phyloP scores from a whole-genome alignment of 208 protist species.

The Wallacemonas sp. region DNA sequence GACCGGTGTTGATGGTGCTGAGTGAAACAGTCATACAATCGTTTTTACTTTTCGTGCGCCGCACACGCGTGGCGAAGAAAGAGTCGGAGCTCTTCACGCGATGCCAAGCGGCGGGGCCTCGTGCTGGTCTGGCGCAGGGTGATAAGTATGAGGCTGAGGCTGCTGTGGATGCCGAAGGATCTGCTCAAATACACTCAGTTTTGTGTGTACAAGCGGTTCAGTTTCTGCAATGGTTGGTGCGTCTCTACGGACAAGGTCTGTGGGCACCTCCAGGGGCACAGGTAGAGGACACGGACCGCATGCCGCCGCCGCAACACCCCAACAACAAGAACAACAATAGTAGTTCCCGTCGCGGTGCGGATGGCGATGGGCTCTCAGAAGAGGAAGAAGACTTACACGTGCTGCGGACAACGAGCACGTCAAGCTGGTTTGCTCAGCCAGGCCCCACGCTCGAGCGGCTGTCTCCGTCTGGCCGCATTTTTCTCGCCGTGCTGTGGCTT shows the following conservation, averaged over 20 bases:
- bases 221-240: conserved; percentile 63
- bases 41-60: conserved; percentile 4
- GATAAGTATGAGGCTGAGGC: background rate
- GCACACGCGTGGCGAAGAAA: background rate
- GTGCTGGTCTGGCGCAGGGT: background rate
- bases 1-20: background rate
- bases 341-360: too few relatives aligned
- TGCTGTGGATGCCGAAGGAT: conserved; percentile 10
- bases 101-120: background rate
- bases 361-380: background rate
- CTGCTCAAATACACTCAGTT: conserved; percentile 15
- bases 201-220: conserved; percentile 57
- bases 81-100: background rate
- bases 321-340: background rate
- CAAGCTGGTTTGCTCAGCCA: conserved; percentile 14
- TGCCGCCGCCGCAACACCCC: background rate
- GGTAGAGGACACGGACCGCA: background rate
- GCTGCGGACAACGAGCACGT: conserved; percentile 22
- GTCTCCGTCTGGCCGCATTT: conserved; percentile 36
- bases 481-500: conserved; percentile 42
- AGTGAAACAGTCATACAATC: background rate
- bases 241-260: conserved; percentile 41
- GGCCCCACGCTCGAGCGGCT: conserved; percentile 25
- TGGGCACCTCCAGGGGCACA: conserved; percentile 42
- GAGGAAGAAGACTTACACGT: conserved; percentile 33